These are phyloP conservation scores for Malassezia slooffiae DNA, from an alignment of 1,284 basidiomycete genomes.

Conservation along the genomic window DNA sequence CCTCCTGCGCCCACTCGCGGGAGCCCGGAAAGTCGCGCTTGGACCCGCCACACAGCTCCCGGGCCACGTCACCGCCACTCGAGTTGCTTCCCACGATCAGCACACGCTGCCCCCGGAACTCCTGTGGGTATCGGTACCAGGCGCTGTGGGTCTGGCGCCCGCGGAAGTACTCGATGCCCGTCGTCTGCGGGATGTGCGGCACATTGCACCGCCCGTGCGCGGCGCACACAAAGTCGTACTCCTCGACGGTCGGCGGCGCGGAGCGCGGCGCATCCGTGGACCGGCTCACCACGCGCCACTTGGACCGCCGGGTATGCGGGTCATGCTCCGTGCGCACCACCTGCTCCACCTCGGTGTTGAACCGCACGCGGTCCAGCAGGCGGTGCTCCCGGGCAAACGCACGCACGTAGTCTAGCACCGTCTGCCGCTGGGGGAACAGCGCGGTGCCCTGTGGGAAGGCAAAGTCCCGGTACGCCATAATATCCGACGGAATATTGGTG, in stretches of 20 bases:
- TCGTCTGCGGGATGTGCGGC: constrained; percentile 49
- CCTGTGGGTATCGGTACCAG: constrained; percentile 49
- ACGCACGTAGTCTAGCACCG: constrained; percentile 48
- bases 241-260: constrained; percentile 1
- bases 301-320: constrained; percentile 26
- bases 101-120: constrained; percentile 44
- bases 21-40: constrained; percentile 15
- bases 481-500: constrained; percentile 39
- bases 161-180: constrained; percentile 47
- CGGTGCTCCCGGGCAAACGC: constrained; percentile 31
- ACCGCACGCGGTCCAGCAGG: constrained; percentile 33
- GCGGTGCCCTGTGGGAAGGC: constrained; percentile 22
- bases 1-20: constrained; percentile 9
- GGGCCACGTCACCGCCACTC: constrained; percentile 51
- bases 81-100: constrained; percentile 52
- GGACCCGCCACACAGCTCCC: constrained; percentile 47
- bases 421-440: constrained; percentile 20
- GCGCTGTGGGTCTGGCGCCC: constrained; percentile 49
- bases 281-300: constrained; percentile 12
- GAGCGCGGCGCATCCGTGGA: constrained; percentile 1
- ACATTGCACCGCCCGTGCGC: constrained; percentile 51
- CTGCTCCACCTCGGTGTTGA: constrained; percentile 45
- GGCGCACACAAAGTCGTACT: constrained; percentile 35
- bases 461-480: constrained; percentile 45
- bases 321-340: constrained; percentile 14